These are phyloP conservation scores for Trichoderma sp. DNA, from an alignment of 2,329 filamentous ascomycete species.

Conservation along the genomic window DNA sequence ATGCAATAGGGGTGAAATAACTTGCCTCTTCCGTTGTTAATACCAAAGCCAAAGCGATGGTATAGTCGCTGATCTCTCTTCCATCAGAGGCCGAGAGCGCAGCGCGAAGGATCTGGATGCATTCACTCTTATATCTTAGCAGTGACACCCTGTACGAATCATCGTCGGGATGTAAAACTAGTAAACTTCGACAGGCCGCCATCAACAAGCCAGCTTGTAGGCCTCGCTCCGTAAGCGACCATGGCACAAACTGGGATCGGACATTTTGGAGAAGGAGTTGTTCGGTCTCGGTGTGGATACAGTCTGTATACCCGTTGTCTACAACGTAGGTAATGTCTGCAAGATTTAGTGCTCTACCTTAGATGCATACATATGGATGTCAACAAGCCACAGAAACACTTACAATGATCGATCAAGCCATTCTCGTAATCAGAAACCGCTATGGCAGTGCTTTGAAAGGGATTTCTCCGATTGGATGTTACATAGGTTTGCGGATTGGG, in stretches of 20 bases:
- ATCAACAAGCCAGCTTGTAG: slow-evolving; percentile 1
- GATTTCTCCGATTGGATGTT: slow-evolving; percentile 1
- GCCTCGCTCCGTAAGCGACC: slow-evolving; percentile 13
- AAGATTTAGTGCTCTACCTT: neutral
- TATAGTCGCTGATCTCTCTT: neutral
- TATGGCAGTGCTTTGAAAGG: slow-evolving; percentile 1
- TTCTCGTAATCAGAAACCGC: neutral
- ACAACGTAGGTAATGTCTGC: slow-evolving; percentile 12
- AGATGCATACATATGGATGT: too few relatives aligned
- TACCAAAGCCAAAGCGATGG: slow-evolving; percentile 13
- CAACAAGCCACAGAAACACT: neutral
- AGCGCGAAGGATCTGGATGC: neutral
- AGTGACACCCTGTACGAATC: neutral
- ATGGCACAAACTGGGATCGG: slow-evolving; percentile 4
- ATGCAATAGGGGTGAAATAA: neutral
- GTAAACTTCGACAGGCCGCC: slow-evolving; percentile 9
- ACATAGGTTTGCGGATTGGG: slow-evolving; percentile 1
- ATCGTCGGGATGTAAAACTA: neutral
- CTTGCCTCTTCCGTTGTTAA: slow-evolving; percentile 7
- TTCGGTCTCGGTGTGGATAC: slow-evolving; percentile 1
- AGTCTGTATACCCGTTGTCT: slow-evolving; percentile 13
- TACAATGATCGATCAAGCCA: slow-evolving; percentile 9
- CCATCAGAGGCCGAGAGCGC: neutral
- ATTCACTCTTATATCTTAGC: slow-evolving; percentile 12
- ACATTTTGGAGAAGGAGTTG: slow-evolving; percentile 6